These are phyloP conservation scores for Francoa sonchifolia DNA, from an alignment of 441 rosid genomes.

Conservation along the genomic window DNA sequence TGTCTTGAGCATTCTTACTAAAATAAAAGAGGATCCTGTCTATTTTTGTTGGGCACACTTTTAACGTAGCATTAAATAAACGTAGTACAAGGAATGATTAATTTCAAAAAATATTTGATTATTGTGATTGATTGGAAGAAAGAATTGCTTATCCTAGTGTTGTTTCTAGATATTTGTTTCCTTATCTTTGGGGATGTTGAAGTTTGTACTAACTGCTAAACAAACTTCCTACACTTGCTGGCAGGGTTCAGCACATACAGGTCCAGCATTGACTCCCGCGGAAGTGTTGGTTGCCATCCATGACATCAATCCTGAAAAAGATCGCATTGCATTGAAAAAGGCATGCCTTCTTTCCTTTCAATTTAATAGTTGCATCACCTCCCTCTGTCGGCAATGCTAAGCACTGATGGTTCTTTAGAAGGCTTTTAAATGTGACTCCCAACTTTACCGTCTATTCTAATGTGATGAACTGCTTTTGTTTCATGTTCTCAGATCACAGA, in stretches of 20 bases:
- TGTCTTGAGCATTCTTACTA: no score
- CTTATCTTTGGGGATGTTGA: no score
- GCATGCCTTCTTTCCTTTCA: conserved; percentile 24
- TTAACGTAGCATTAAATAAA: no score
- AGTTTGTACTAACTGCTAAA: no score
- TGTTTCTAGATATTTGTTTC: no score
- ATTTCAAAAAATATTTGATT: no score
- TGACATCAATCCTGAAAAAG: conserved; percentile 81
- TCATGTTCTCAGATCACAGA: conserved; percentile 60
- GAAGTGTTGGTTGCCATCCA: conserved; percentile 98
- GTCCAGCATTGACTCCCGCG: conserved; percentile 98
- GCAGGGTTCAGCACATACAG: conserved; percentile 99
- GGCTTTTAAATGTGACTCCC: neutral
- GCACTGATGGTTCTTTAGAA: neutral
- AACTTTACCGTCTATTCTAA: neutral
- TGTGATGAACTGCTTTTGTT: neutral
- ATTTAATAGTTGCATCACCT: conserved; percentile 12
- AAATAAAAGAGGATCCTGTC: no score
- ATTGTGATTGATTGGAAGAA: no score
- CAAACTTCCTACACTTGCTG: conserved; percentile 19
- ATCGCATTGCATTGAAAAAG: conserved; percentile 78
- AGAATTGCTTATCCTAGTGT: no score
- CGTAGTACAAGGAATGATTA: no score
- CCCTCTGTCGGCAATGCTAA: no score
- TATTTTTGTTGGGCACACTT: no score